Evolutionary conservation across 2,329 filamentous ascomycete species (phyloP).

Genomic region (Ceratocystiopsis brevicomis): DNA sequence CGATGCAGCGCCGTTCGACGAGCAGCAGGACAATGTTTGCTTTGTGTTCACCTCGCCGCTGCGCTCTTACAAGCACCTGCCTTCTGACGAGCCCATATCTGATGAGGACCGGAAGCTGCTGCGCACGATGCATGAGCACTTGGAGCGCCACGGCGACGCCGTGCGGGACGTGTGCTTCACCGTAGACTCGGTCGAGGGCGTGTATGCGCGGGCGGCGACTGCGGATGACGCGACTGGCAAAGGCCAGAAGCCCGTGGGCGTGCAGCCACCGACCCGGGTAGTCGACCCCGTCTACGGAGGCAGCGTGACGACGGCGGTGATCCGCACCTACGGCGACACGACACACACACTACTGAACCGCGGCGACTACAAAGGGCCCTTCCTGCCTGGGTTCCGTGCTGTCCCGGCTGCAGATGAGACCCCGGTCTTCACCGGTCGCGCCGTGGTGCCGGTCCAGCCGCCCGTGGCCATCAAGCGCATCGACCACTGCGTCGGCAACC

Average conservation of each 20-base stretch:
- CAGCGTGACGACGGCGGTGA: conserved; percentile 53
- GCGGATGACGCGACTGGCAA: conserved; percentile 28
- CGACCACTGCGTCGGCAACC: conserved; percentile 95
- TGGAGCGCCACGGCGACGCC: conserved; percentile 76
- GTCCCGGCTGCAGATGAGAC: conserved; percentile 14
- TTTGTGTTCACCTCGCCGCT: conserved; percentile 76
- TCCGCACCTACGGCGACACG: conserved; percentile 86
- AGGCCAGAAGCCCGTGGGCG: conserved; percentile 17
- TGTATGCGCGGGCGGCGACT: conserved; percentile 56
- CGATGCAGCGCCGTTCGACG: background rate
- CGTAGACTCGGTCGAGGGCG: conserved; percentile 69
- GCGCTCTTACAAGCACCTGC: conserved; percentile 37
- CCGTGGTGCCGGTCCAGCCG: conserved; percentile 35
- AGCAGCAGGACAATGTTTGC: conserved; percentile 35
- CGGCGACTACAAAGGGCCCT: conserved; percentile 48
- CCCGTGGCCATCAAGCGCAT: conserved; percentile 51
- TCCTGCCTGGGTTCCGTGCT: conserved; percentile 65
- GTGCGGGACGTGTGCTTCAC: conserved; percentile 94
- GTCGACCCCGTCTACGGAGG: conserved; percentile 48
- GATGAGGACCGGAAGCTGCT: conserved; percentile 46
- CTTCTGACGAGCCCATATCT: conserved; percentile 40
- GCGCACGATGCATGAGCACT: conserved; percentile 59
- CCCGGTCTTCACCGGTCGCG: conserved; percentile 12
- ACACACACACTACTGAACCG: conserved; percentile 81
- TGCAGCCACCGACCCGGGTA: conserved; percentile 37